phyloP scores from a whole-genome alignment of 176 grass and related monocot species.

The Paspalum vaginatum region DNA sequence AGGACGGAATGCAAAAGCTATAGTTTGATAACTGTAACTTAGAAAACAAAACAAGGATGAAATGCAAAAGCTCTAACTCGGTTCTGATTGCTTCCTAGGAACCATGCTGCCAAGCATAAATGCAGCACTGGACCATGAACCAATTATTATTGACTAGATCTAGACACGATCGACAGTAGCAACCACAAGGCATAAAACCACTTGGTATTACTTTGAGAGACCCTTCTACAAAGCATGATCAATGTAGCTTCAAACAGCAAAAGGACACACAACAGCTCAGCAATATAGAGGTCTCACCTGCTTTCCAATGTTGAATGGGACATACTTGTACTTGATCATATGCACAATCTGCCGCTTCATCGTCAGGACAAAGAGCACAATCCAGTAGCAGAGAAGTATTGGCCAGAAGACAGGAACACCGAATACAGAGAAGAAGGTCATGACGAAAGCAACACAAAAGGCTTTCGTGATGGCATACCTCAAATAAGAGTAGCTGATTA shows the following conservation, averaged over 20 bases:
- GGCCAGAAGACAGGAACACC: constrained; percentile 96
- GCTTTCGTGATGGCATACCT: constrained; percentile 92
- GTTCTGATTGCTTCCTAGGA: neutral
- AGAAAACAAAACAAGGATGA: neutral
- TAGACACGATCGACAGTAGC: neutral
- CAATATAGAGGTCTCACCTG: constrained; percentile 56
- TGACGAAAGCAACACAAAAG: constrained; percentile 76
- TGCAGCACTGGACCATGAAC: neutral
- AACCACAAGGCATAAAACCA: neutral
- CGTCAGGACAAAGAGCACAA: constrained; percentile 82
- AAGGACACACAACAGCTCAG: neutral
- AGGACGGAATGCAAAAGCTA: neutral
- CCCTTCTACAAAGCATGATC: neutral
- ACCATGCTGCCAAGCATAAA: neutral
- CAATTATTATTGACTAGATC: neutral
- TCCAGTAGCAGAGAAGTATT: constrained; percentile 84
- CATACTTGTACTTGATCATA: constrained; percentile 90
- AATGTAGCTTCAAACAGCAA: constrained; percentile 4
- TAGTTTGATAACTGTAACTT: neutral
- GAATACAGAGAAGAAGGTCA: constrained; percentile 91
- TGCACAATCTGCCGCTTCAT: constrained; percentile 91
- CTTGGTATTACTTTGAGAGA: neutral
- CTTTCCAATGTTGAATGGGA: constrained; percentile 78
- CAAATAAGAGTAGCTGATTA: constrained; percentile 38
- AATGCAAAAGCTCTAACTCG: neutral